Evolutionary conservation across 768 basidiomycete genomes (phyloP).

Genomic region (Lentinula aciculospora): DNA sequence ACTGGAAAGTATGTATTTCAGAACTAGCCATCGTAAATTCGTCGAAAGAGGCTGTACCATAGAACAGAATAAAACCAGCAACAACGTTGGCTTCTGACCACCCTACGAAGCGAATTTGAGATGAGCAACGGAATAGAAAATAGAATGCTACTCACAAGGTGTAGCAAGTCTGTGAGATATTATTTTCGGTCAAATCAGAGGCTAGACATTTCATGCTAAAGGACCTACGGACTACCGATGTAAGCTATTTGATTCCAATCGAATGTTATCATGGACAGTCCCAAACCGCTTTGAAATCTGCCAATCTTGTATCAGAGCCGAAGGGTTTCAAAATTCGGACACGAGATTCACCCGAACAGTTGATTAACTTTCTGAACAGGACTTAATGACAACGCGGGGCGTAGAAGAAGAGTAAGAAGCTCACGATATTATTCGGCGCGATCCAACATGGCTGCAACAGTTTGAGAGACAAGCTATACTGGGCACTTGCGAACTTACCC

Average conservation of each 20-base stretch:
- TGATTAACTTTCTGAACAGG: conserved; percentile 44
- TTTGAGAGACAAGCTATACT: neutral
- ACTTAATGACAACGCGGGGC: conserved; percentile 1
- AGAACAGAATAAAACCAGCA: conserved; percentile 38
- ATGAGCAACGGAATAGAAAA: neutral
- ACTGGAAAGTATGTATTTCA: conserved; percentile 21
- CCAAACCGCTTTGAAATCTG: conserved; percentile 44
- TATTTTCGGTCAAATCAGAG: conserved; percentile 8
- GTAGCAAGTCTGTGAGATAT: conserved; percentile 34
- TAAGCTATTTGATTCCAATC: conserved; percentile 70
- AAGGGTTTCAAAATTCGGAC: neutral
- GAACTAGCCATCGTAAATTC: neutral
- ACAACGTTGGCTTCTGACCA: conserved; percentile 51
- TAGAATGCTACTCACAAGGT: conserved; percentile 40
- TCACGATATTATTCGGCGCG: conserved; percentile 48
- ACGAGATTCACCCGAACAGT: conserved; percentile 41
- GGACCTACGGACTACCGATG: conserved; percentile 54
- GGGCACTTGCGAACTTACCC: conserved; percentile 24
- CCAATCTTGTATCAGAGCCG: neutral
- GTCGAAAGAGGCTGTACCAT: conserved; percentile 22
- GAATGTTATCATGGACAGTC: conserved; percentile 48
- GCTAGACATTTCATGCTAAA: conserved; percentile 1
- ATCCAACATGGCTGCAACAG: conserved; percentile 56
- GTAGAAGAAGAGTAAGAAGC: conserved; percentile 16
- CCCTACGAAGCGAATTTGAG: conserved; percentile 22